A percentile compares a stretch with the other conserved stretches of the same genome.
Evolutionary conservation across 1,139 yeast genomes (phyloP).

Genomic region (Kodamaea arcana): DNA sequence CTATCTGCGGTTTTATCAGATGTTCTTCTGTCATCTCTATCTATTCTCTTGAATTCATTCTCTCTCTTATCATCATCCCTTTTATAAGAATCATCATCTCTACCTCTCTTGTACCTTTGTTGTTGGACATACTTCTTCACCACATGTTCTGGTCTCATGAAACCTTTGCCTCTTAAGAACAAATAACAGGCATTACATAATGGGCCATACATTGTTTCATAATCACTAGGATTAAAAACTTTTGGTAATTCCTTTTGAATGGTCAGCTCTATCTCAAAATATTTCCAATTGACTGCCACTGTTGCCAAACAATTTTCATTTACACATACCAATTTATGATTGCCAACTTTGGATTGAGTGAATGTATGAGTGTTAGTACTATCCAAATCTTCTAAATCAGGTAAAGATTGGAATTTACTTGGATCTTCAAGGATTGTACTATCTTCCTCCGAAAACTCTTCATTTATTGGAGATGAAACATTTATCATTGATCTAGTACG

Average conservation of each 20-base stretch:
- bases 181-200: constrained; percentile 49
- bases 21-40: constrained; percentile 17
- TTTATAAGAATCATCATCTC: constrained; percentile 16
- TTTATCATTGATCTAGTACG: constrained; percentile 41
- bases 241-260: constrained; percentile 34
- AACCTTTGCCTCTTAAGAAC: constrained; percentile 46
- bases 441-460: constrained; percentile 23
- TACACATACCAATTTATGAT: constrained; percentile 41
- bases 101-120: constrained; percentile 39
- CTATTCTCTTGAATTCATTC: constrained; percentile 9
- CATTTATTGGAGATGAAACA: constrained; percentile 39
- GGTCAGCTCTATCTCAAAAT: constrained; percentile 41
- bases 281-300: constrained; percentile 45
- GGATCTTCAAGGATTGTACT: constrained; percentile 24
- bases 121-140: constrained; percentile 47
- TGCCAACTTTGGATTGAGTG: constrained; percentile 34
- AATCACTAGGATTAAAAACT: constrained; percentile 38
- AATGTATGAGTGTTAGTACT: constrained; percentile 44
- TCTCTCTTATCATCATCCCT: constrained; percentile 8
- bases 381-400: constrained; percentile 45
- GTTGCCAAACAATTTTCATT: constrained; percentile 43
- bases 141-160: constrained; percentile 48
- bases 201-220: constrained; percentile 51
- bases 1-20: constrained; percentile 24
- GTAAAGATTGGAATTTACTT: constrained; percentile 32